Evolutionary conservation across 805 yeast species (phyloP).

Genomic region (Candida awuae): DNA sequence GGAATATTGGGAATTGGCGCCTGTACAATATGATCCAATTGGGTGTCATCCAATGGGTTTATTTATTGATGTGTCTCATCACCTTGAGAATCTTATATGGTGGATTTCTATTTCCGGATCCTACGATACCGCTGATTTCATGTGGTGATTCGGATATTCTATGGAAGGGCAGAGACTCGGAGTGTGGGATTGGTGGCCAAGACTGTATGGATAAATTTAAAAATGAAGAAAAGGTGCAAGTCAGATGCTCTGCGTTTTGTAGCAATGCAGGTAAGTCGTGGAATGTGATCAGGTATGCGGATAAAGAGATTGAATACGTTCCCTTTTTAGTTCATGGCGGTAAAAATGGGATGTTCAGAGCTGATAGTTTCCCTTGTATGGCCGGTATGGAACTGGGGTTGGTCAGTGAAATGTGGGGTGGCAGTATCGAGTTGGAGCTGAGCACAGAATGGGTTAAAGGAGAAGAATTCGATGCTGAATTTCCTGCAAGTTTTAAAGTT

Average conservation of each 20-base stretch:
- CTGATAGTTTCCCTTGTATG: slow-evolving; percentile 84
- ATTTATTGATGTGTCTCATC: too few species aligned
- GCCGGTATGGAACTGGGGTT: slow-evolving; percentile 85
- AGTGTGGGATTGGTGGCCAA: slow-evolving; percentile 68
- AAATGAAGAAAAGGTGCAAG: slow-evolving; percentile 35
- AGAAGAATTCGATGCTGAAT: slow-evolving; percentile 53
- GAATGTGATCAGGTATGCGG: slow-evolving; percentile 69
- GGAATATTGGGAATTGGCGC: too few species aligned
- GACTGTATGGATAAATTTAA: slow-evolving; percentile 36
- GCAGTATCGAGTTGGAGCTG: slow-evolving; percentile 51
- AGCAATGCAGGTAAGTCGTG: slow-evolving; percentile 51
- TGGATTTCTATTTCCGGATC: not conserved
- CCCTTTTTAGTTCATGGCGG: slow-evolving; percentile 71
- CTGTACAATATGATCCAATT: too few species aligned
- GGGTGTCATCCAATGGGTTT: not conserved
- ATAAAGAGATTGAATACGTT: slow-evolving; percentile 54
- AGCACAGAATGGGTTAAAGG: slow-evolving; percentile 25
- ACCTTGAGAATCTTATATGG: not conserved
- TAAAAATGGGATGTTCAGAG: slow-evolving; percentile 56
- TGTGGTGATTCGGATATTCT: slow-evolving; percentile 40
- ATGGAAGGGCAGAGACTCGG: slow-evolving; percentile 71
- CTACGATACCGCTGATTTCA: slow-evolving; percentile 29
- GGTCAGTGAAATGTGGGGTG: slow-evolving; percentile 60
- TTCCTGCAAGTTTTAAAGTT: slow-evolving; percentile 67
- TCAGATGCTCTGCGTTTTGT: slow-evolving; percentile 87